Base-by-base conservation (phyloP, 1,284 basidiomycete species). In the Anthracocystis walkeri region DNA sequence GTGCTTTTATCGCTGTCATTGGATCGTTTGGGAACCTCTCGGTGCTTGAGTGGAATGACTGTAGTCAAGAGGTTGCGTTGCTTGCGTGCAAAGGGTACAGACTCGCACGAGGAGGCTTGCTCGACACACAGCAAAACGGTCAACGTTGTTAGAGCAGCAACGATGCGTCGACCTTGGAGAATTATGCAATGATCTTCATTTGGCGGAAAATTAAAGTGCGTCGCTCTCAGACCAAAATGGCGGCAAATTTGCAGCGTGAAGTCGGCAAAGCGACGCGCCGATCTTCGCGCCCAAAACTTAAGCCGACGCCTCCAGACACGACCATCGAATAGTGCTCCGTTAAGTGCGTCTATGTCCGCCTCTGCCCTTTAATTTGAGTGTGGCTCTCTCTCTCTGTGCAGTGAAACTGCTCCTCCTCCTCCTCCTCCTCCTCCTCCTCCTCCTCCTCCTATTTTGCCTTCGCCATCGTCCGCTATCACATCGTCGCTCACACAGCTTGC, bases 261-360 rank as follows among this genome's bases (percentile, higher is more conserved):
- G 1, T 7, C 1, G 3, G n/a, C 18, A 27, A 27, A 45, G 21
- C 14, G 66, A 69, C 57, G 66, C 58, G 48, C 53, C 66, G 57
- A 69, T 64, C 56, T 25, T 7, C 25, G 38, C 51, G 64, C 35
- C 58, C 49, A 52, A 48, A 20, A n/a, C 21, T 29, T 18, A 23
- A 44, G 21, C 44, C 54, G 53, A 57, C 58, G 65, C 54, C 18
- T 7, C 3, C 16, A 21, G 38, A 10, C 53, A 40, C 35, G 46
- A 56, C 52, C 58, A 66, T 66, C 64, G 64, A 46, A 55, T 20
- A 31, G 29, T 46, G 58, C 64, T 16, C 25, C 45, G 16, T 16
- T 29, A 66, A 46, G 25, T 52, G 58, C 64, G 58, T 46, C 4
- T 45, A 56, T 66, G 41, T 60, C 64, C 64, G 58, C 31, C 6